Base-by-base conservation (phyloP, 352 stramenopile genomes). In the Globisporangium rhizosaccharum region DNA sequence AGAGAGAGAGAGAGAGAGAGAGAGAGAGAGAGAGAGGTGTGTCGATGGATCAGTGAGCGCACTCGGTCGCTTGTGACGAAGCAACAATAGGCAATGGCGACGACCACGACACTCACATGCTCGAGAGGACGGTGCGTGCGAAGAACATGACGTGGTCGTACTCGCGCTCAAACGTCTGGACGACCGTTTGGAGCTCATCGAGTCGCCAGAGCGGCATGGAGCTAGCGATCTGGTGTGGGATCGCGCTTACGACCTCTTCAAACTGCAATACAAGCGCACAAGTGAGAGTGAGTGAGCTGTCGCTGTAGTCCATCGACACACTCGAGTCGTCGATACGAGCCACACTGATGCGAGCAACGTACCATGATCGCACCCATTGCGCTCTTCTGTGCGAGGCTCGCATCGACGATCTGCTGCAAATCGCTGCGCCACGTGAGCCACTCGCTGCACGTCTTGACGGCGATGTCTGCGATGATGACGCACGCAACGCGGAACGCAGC, bases 391-490 rank as follows among this genome's bases (percentile, higher is more conserved):
- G 57, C 68, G 20, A 73, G 52, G 0, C 67, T 66, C 1, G 72
- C 74, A 49, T 83, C 65, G 37, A 85, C 63, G 17, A 87, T 68
- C 25, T 65, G 65, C 57, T 80, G 72, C 36, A 85, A 33, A 51
- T 85, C 71, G 53, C 47, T 53, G 51, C 82, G 84, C 76, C 76
- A 87, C 25, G 59, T 64, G 9, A 37, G 51, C 75, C 75, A 85
- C 37, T 65, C 63, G 28, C 49, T 71, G 57, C 55, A 62, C 10
- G 68, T 83, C 56, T 83, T 78, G 30, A 82, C 73, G 17, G 83
- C 51, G 52, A 87, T 72, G 59, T 77, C 66, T 11, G 66, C 74
- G 23, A 87, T 41, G 14, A 75, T 70, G 0, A 77, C 66, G n/a
- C 76, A 87, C 14, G 75, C 68, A 26, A 87, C 65, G 23, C 75